phyloP scores from a whole-genome alignment of 495 filamentous ascomycete genomes.

The Penicillium flavigenum region DNA sequence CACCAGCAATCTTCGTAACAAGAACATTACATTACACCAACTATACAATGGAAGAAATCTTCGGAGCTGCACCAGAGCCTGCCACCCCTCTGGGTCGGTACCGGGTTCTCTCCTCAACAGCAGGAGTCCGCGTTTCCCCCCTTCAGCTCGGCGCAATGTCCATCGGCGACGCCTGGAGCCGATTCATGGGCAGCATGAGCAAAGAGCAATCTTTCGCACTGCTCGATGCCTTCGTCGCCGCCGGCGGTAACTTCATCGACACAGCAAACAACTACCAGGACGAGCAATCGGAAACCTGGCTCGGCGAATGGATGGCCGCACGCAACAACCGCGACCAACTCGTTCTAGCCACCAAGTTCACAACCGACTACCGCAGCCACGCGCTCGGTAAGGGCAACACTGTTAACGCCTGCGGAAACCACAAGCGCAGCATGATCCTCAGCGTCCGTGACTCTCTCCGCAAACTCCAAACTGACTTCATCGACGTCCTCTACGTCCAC shows the following conservation, averaged over 20 bases:
- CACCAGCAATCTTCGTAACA: background rate
- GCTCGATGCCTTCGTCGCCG: constrained; percentile 51
- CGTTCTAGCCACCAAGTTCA: constrained; percentile 75
- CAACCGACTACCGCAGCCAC: constrained; percentile 37
- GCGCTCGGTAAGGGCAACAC: constrained; percentile 45
- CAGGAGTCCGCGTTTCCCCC: constrained; percentile 60
- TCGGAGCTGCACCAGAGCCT: constrained; percentile 47
- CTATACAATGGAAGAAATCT: constrained; percentile 42
- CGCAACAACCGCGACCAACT: constrained; percentile 60
- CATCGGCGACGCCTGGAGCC: constrained; percentile 55
- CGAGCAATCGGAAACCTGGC: constrained; percentile 53
- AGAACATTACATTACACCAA: background rate
- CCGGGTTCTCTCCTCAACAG: constrained; percentile 58
- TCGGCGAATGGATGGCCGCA: constrained; percentile 59
- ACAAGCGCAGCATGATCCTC: constrained; percentile 51
- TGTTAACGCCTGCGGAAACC: constrained; percentile 57
- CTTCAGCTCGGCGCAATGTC: constrained; percentile 63
- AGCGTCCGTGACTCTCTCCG: constrained; percentile 55
- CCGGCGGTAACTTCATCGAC: constrained; percentile 57
- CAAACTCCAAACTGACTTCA: constrained; percentile 63
- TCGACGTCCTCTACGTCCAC: constrained; percentile 65
- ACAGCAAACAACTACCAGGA: constrained; percentile 57
- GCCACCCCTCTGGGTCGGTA: constrained; percentile 56
- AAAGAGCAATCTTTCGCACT: constrained; percentile 48
- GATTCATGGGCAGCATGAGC: constrained; percentile 50